phyloP scores from a whole-genome alignment of 371 early-diverging fungal genomes.

The Syncephalastrum racemosum region DNA sequence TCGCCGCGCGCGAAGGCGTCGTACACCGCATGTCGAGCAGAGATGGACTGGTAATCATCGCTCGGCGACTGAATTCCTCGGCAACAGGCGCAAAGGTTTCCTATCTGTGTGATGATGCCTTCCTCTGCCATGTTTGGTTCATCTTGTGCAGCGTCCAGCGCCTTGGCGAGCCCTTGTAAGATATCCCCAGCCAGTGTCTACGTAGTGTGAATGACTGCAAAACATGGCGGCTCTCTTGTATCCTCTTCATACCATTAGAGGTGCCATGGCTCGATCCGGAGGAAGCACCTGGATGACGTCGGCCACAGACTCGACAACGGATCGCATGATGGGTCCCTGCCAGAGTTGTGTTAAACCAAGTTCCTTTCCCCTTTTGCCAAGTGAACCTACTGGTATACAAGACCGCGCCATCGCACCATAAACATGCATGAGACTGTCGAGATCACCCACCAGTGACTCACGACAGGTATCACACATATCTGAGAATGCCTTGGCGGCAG shows the following conservation, averaged over 20 bases:
- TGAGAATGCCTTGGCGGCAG: conserved; percentile 70
- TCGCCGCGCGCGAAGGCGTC: conserved; percentile 46
- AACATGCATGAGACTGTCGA: conserved; percentile 61
- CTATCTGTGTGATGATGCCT: conserved; percentile 29
- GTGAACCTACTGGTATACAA: conserved; percentile 34
- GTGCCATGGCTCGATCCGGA: conserved; percentile 52
- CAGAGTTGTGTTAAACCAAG: not conserved
- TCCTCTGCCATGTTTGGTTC: conserved; percentile 23
- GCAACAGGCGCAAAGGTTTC: conserved; percentile 53
- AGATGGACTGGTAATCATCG: conserved; percentile 45
- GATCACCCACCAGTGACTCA: conserved; percentile 59
- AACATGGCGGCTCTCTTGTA: not conserved
- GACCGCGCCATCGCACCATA: conserved; percentile 49
- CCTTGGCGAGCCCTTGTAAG: conserved; percentile 35
- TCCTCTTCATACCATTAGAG: conserved; percentile 51
- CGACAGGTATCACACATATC: conserved; percentile 78
- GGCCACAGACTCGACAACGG: conserved; percentile 71
- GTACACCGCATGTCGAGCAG: conserved; percentile 28
- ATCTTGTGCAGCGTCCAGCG: conserved; percentile 15
- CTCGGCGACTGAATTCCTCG: conserved; percentile 56
- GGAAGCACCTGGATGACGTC: conserved; percentile 68
- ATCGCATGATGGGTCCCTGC: conserved; percentile 58
- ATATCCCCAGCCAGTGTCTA: conserved; percentile 49
- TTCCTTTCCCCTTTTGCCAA: too few species aligned
- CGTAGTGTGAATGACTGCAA: not conserved